Conservation (phyloP, 768 basidiomycete genomes). For the Tephrocybe rancida region DNA sequence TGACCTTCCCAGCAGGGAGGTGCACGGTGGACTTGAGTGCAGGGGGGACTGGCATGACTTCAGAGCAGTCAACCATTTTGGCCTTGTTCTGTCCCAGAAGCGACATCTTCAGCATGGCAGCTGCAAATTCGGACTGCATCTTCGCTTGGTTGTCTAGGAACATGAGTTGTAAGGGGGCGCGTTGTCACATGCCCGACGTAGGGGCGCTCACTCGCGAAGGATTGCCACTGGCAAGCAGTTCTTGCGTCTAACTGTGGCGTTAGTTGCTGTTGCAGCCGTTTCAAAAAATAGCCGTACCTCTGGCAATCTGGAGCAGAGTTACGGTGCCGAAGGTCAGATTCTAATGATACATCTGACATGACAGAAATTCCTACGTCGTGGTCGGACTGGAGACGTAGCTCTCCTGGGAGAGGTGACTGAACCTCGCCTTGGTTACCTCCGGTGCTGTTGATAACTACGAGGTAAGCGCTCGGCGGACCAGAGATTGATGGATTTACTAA, state of each 20-base stretch:
- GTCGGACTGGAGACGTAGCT: conserved; percentile 49
- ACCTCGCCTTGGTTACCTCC: conserved; percentile 29
- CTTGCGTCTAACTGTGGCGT: conserved; percentile 33
- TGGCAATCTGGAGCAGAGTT: conserved; percentile 23
- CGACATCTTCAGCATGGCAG: conserved; percentile 45
- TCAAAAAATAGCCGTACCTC: conserved; percentile 16
- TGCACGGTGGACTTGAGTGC: conserved; percentile 21
- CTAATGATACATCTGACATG: background rate
- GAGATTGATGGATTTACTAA: conserved; percentile 17
- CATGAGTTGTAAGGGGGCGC: background rate
- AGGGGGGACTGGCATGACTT: conserved; percentile 13
- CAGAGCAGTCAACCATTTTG: conserved; percentile 25
- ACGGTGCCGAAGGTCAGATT: background rate
- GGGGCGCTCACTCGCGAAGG: conserved; percentile 32
- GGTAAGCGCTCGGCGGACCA: background rate
- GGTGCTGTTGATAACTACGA: conserved; percentile 26
- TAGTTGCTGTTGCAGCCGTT: background rate
- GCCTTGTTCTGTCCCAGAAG: conserved; percentile 35
- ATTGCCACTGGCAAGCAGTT: conserved; percentile 53
- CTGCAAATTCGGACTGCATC: conserved; percentile 37
- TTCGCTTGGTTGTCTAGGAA: conserved; percentile 22
- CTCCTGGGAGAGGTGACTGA: conserved; percentile 33
- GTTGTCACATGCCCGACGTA: background rate
- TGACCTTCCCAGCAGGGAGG: conserved; percentile 32
- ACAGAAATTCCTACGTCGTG: conserved; percentile 21